Percentiles rank a stretch among this genome's conserved stretches.
These are phyloP conservation scores for Lippia alba DNA, from an alignment of 305 asterid genomes.

Conservation along the genomic window DNA sequence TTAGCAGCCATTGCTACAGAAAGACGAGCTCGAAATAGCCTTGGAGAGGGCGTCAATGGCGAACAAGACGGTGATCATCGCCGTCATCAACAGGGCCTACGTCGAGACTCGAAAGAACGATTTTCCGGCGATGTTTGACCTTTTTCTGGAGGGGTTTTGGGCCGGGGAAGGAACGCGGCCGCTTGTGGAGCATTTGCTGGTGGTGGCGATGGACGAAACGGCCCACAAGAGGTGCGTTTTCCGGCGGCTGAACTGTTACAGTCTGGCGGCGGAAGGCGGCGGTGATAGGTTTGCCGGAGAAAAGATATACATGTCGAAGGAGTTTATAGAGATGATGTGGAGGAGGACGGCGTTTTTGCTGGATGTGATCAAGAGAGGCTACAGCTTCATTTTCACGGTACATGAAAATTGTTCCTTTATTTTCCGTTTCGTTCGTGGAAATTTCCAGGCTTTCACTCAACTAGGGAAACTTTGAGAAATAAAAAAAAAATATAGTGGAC, in stretches of 20 bases:
- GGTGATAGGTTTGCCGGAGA: constrained; percentile 50
- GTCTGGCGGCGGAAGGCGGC: constrained; percentile 41
- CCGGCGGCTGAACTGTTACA: constrained; percentile 64
- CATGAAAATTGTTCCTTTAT: no score
- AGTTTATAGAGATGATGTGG: constrained; percentile 88
- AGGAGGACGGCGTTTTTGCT: constrained; percentile 59
- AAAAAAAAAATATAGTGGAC: no score
- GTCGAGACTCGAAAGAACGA: constrained; percentile 48
- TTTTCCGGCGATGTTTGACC: constrained; percentile 67
- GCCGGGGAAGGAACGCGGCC: constrained; percentile 57
- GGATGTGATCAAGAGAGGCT: constrained; percentile 59
- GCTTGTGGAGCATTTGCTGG: constrained; percentile 51
- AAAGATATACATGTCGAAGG: constrained; percentile 61
- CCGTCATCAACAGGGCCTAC: constrained; percentile 67
- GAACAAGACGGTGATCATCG: constrained; percentile 59
- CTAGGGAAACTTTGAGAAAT: no score
- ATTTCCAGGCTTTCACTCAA: no score
- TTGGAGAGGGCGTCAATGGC: constrained; percentile 57
- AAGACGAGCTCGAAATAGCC: constrained; percentile 55
- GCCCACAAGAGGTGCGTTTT: constrained; percentile 64
- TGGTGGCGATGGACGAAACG: constrained; percentile 61
- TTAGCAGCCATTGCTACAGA: background rate
- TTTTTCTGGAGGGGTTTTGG: constrained; percentile 83
- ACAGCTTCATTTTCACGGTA: constrained; percentile 74
- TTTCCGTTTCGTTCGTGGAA: no score